Base-by-base conservation (phyloP, 2,329 filamentous ascomycete genomes). In the Orbilia brochopaga region DNA sequence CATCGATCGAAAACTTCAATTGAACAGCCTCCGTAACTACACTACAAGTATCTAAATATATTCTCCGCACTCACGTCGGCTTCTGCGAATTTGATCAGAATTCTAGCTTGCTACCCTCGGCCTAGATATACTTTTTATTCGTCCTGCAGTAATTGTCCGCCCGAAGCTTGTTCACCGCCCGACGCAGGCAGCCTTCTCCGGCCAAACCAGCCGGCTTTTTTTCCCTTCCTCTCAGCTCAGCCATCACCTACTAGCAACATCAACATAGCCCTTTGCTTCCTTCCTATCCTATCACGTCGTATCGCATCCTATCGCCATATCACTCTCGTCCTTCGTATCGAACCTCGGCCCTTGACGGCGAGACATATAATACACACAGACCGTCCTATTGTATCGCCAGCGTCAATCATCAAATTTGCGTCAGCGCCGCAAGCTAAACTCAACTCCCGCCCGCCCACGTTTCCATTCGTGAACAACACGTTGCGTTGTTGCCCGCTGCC, bases 221-320 rank as follows among this genome's bases (percentile, higher is more conserved):
- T n/a, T n/a, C n/a, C n/a, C n/a, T n/a, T n/a, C n/a, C 11, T 4
- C 37, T 15, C 37, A 42, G 37, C 37, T 17, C 37, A 17, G 11
- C 37, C 13, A 42, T 17, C n/a, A 6, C n/a, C 37, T 42, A 4
- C n/a, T 13, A 13, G 3, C 27, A 17, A 42, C 37, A 13, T 4
- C 27, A 17, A 42, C 37, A 42, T 42, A 42, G 37, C 37, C 37
- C 11, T 4, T 37, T 37, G 13, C 7, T 37, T 4, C n/a, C 13
- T 15, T 42, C 11, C n/a, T 17, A 42, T 42, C 37, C 5, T 15
- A 42, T 42, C 37, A 17, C 37, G 15, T 42, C n/a, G 37, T 42
- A 42, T 42, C 37, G 37, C 37, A 42, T 42, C 37, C 5, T 13
- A 42, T 42, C 37, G 37, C n/a, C n/a, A n/a, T n/a, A 42, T 42